Evolutionary conservation across 495 filamentous ascomycete species (phyloP).

Genomic region (Mycothermus thermophilus): DNA sequence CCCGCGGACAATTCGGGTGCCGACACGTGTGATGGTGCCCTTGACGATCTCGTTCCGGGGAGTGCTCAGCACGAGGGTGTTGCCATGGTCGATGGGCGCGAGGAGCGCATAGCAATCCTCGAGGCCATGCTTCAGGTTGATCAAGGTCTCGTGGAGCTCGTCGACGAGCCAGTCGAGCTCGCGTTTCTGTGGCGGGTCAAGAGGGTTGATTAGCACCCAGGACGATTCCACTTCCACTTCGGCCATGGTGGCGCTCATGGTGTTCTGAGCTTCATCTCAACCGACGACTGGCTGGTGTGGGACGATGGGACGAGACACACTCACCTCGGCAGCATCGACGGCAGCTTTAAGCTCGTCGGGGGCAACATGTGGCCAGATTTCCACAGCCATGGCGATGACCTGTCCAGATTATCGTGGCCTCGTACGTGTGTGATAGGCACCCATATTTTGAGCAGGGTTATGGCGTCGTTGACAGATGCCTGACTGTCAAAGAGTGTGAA

Average conservation of each 20-base stretch:
- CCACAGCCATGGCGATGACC: slow-evolving; percentile 53
- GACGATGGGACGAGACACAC: no score
- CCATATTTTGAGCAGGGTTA: slow-evolving; percentile 18
- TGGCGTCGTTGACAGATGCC: slow-evolving; percentile 3
- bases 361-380: slow-evolving; percentile 61
- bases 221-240: slow-evolving; percentile 8
- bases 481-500: slow-evolving; percentile 1
- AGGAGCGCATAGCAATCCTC: slow-evolving; percentile 79
- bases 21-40: slow-evolving; percentile 73
- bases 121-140: slow-evolving; percentile 66
- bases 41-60: slow-evolving; percentile 79
- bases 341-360: slow-evolving; percentile 48
- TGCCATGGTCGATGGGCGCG: slow-evolving; percentile 65
- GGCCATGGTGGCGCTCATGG: no score
- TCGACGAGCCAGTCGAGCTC: slow-evolving; percentile 82
- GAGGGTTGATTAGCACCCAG: slow-evolving; percentile 23
- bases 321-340: slow-evolving; percentile 57
- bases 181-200: slow-evolving; percentile 38
- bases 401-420: slow-evolving; percentile 7
- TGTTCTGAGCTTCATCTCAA: background rate
- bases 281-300: background rate
- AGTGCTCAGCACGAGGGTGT: slow-evolving; percentile 80
- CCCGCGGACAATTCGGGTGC: slow-evolving; percentile 61
- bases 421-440: slow-evolving; percentile 16
- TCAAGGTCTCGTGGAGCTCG: slow-evolving; percentile 62